A percentile compares a stretch with the other conserved stretches of the same genome.
Evolutionary conservation across 108 stramenopile species (phyloP).

Genomic region (Schizochytrium sp.): DNA sequence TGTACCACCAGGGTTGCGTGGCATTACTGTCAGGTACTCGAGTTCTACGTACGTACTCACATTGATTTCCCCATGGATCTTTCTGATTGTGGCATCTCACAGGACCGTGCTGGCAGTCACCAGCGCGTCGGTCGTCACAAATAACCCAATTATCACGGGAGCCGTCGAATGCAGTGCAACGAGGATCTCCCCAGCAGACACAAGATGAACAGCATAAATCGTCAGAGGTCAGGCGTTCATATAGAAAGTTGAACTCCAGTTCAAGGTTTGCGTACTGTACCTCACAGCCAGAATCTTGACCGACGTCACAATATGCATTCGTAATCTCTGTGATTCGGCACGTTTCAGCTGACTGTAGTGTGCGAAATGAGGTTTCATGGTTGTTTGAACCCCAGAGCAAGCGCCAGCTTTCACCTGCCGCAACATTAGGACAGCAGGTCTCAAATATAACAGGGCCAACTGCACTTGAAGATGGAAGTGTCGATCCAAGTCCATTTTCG

Average conservation of each 20-base stretch:
- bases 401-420: neutral
- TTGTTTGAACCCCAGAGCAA: neutral
- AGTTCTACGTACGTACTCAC: constrained; percentile 29
- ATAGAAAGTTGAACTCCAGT: neutral
- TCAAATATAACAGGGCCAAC: neutral
- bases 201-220: constrained; percentile 2
- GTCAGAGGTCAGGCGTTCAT: neutral
- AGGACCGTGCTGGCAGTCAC: neutral
- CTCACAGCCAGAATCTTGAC: neutral
- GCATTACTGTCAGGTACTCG: neutral
- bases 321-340: neutral
- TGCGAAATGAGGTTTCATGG: neutral
- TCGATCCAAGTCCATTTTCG: neutral
- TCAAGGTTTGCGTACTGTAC: neutral
- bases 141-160: constrained; percentile 8
- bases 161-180: neutral
- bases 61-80: neutral
- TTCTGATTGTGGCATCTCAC: neutral
- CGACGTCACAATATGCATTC: neutral
- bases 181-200: constrained; percentile 41
- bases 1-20: constrained; percentile 28
- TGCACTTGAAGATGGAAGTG: neutral
- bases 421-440: constrained; percentile 25
- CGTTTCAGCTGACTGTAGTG: neutral
- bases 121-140: constrained; percentile 33